phyloP scores from a whole-genome alignment of 2,329 filamentous ascomycete genomes.

The Penicillium sp. region DNA sequence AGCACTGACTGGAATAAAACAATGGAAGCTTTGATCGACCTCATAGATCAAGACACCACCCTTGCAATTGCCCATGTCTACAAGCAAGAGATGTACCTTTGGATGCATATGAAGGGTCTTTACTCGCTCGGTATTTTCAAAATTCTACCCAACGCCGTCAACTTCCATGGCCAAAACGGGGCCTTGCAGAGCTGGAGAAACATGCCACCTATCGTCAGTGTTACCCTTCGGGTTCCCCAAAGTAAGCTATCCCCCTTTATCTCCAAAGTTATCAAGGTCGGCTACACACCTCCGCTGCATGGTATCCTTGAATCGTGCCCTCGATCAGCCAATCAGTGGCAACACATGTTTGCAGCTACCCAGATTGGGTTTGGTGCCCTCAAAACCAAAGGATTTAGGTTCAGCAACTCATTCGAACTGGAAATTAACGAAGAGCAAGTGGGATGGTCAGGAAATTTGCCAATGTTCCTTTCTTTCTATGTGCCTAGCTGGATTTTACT shows the following conservation, averaged over 20 bases:
- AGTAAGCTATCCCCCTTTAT: neutral
- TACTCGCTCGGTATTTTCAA: too few species aligned
- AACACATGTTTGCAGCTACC: neutral
- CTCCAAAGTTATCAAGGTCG: neutral
- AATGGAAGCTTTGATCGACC: too few species aligned
- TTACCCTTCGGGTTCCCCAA: neutral
- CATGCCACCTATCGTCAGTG: neutral
- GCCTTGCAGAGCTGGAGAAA: too few species aligned
- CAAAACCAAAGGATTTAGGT: neutral
- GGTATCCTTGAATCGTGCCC: neutral
- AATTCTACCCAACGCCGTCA: too few species aligned
- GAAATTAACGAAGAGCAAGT: neutral
- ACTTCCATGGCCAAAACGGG: too few species aligned
- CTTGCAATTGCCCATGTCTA: too few species aligned
- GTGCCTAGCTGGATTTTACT: neutral
- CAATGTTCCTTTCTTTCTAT: neutral
- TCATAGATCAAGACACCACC: too few species aligned
- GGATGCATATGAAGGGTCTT: too few species aligned
- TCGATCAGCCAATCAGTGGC: neutral
- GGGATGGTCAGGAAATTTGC: neutral
- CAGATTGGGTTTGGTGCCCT: neutral
- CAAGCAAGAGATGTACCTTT: too few species aligned
- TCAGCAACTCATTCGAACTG: neutral
- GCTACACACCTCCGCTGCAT: neutral
- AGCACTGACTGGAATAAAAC: too few species aligned